These are phyloP conservation scores for Medicago arabica DNA, from an alignment of 306 rosid genomes.

Conservation along the genomic window DNA sequence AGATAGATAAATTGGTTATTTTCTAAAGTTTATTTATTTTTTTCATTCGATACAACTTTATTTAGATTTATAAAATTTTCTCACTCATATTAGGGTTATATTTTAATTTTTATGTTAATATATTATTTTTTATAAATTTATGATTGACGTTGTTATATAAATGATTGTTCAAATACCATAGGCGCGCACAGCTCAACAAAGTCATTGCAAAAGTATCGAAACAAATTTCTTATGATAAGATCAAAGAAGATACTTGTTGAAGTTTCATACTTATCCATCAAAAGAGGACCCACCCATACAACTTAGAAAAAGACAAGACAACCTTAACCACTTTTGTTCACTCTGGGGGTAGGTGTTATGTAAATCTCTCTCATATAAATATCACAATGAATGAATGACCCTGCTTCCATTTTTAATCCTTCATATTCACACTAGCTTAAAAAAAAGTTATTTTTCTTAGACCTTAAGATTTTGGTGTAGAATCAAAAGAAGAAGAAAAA, in stretches of 20 bases:
- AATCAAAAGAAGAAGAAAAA: not conserved
- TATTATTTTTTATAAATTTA: no score
- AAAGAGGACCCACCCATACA: slow-evolving; percentile 50
- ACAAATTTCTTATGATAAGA: slow-evolving; percentile 12
- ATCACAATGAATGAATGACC: not conserved
- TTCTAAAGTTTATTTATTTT: no score
- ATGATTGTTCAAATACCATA: no score
- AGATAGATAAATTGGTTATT: no score
- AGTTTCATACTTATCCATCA: slow-evolving; percentile 58
- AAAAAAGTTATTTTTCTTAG: not conserved
- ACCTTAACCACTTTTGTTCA: slow-evolving; percentile 18
- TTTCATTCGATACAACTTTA: no score
- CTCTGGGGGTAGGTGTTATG: slow-evolving; percentile 11
- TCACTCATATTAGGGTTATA: no score
- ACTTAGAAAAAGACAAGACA: slow-evolving; percentile 22
- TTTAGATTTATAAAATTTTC: no score
- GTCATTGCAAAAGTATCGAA: no score
- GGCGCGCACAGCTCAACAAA: no score
- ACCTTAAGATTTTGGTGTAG: not conserved
- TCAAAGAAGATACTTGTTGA: slow-evolving; percentile 41
- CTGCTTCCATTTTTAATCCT: slow-evolving; percentile 15
- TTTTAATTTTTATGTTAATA: no score
- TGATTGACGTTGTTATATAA: no score
- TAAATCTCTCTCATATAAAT: slow-evolving; percentile 35
- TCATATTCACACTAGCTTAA: not conserved